Conservation (phyloP, 805 yeast genomes). For the Kuraishia cidri region DNA sequence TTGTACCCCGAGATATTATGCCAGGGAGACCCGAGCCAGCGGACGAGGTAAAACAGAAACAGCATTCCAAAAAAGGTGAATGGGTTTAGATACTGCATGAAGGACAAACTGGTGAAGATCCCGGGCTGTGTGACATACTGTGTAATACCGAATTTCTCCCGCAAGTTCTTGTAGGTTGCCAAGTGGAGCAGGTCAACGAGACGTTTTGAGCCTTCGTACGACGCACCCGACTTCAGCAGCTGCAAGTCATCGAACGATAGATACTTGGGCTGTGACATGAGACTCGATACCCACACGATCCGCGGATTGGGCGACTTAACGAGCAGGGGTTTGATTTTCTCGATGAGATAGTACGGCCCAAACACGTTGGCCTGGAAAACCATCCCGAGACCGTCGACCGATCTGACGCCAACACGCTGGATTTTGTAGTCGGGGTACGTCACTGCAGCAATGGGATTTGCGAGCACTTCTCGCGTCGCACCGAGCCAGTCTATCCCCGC, state of each 20-base stretch:
- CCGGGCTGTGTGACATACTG: constrained; percentile 92
- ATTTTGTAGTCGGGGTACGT: constrained; percentile 83
- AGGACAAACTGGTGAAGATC: constrained; percentile 77
- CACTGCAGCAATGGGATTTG: constrained; percentile 71
- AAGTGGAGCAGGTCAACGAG: constrained; percentile 75
- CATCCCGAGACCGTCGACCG: constrained; percentile 74
- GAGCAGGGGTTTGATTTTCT: constrained; percentile 46
- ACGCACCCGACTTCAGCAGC: constrained; percentile 47
- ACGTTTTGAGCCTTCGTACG: constrained; percentile 92
- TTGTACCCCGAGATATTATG: constrained; percentile 83
- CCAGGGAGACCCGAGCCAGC: constrained; percentile 78
- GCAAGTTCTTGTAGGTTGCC: constrained; percentile 50
- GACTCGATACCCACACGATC: constrained; percentile 78
- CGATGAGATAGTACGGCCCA: constrained; percentile 84
- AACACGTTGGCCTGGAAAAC: constrained; percentile 96
- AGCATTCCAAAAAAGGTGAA: constrained; percentile 85
- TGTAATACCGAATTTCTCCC: constrained; percentile 39
- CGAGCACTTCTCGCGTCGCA: constrained; percentile 59
- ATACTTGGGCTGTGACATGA: constrained; percentile 71
- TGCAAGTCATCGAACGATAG: constrained; percentile 72
- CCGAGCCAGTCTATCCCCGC: constrained; percentile 81
- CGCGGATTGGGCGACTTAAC: constrained; percentile 37
- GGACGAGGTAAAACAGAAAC: constrained; percentile 71
- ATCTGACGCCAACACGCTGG: constrained; percentile 69
- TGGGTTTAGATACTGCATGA: constrained; percentile 64